Evolutionary conservation across 768 basidiomycete genomes (phyloP).

Genomic region (Leccinum pellstonianum): DNA sequence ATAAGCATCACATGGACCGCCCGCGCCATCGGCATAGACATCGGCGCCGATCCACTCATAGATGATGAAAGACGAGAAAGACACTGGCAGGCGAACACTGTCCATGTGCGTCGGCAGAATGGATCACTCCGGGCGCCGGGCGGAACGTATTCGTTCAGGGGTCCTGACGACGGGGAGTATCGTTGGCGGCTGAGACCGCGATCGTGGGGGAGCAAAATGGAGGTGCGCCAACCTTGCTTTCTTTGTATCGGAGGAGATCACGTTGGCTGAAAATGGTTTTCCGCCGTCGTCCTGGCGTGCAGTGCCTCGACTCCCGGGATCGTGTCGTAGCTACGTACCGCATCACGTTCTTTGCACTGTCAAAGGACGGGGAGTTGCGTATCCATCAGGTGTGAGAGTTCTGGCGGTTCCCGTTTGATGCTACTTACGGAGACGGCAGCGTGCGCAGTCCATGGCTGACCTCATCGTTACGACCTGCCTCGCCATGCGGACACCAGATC

Average conservation of each 20-base stretch:
- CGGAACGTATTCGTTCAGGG: slow-evolving; percentile 23
- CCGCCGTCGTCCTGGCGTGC: not conserved
- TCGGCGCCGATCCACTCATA: not conserved
- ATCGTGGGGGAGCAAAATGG: slow-evolving; percentile 16
- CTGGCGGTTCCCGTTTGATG: not conserved
- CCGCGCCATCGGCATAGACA: not conserved
- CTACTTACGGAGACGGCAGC: slow-evolving; percentile 15
- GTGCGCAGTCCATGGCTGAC: slow-evolving; percentile 26
- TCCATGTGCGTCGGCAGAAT: slow-evolving; percentile 14
- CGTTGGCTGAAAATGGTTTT: too few species aligned
- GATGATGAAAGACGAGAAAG: not conserved
- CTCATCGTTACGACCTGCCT: slow-evolving; percentile 33
- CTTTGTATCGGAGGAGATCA: not conserved
- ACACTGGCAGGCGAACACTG: not conserved
- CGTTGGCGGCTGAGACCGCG: slow-evolving; percentile 22
- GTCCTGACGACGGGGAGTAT: slow-evolving; percentile 24
- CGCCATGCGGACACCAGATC: slow-evolving; percentile 31
- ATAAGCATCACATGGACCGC: slow-evolving; percentile 19
- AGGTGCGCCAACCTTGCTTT: slow-evolving; percentile 12
- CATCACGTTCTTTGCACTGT: slow-evolving; percentile 28
- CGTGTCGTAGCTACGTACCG: slow-evolving; percentile 33
- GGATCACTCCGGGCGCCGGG: not conserved
- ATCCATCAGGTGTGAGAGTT: slow-evolving; percentile 28
- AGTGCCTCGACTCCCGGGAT: slow-evolving; percentile 26
- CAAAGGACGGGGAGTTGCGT: slow-evolving; percentile 32